Evolutionary conservation across 2,329 filamentous ascomycete genomes (phyloP), one percentile per base, ranked within the genome.

Genomic region (Orbilia quercus): DNA sequence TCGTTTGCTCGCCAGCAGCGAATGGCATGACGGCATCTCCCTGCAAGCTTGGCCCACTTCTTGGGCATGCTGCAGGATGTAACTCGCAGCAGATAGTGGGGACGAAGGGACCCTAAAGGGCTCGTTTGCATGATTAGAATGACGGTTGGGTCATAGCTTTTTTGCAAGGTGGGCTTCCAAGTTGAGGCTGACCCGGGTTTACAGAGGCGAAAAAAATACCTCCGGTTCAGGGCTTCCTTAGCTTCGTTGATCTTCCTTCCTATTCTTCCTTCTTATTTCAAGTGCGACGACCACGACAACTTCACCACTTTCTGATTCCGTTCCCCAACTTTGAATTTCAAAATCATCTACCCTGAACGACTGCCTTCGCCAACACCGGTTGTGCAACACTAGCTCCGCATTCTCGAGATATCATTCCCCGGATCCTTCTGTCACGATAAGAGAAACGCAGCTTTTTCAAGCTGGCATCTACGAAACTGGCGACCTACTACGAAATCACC

Each of bases 391-490:
- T 58, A 57, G 23, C 67, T 65, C 16, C 23, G 16, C 38, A 18
- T 45, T 47, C 48, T 55, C 28, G 48, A 48, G 22, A 55, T 7
- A 23, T 40, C 34, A 40, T 31, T n/a, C 36, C 34, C 36, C 53
- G 53, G 20, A 44, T 28, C 22, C 31, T 58, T 34, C 38, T 48
- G 42, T 7, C 31, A 62, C 28, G 7, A 59, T 18, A 45, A 22
- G 3, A 7, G 9, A 40, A 18, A n/a, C n/a, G 55, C 69, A 73
- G 69, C 69, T 73, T 73, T 60, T 59, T 60, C 48, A 73, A 73
- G 69, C 69, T 73, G 69, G 55, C 60, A 62, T 73, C 69, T 38
- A 60, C 60, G 69, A 73, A 73, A 25, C 69, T 73, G 69, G 69
- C 69, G 69, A 73, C 54, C 69, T 73, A 66, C 42, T 66, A 62